Evolutionary conservation across 495 filamentous ascomycete genomes (phyloP), one percentile per base, ranked within the genome.

Genomic region (Elasticomyces elasticus): DNA sequence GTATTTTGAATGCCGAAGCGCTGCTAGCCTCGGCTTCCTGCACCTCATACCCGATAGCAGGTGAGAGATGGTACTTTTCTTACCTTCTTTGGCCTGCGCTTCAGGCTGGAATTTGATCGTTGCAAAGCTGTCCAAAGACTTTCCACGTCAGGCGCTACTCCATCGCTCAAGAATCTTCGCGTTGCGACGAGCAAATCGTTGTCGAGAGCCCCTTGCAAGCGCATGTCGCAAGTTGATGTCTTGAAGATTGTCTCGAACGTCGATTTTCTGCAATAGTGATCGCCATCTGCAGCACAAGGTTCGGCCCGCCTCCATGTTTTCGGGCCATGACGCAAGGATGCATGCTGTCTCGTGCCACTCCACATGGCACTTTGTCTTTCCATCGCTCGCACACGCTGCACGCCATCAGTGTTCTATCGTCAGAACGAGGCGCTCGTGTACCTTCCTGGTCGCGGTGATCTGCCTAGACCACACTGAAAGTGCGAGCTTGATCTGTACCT

Each of bases 101-200:
- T 87, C 33, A 95, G 66, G 55, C 82, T 86, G 0, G 89, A 94
- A 63, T 95, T 95, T 3, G 87, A 94, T 57, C 73, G 73, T 62
- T 87, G 86, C 59, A 95, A 86, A 48, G 73, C 72, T 13, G 88
- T 84, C 64, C 89, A 92, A 10, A 94, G 79, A 1, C 68, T 67
- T 0, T 78, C 65, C 0, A 83, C 74, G 2, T 84, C 82, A 15
- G 87, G 66, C 13, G 70, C 64, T 44, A 66, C 69, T 19, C 69
- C 72, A 52, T 72, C 68, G 19, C 76, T 72, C 19, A 57, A 31
- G 46, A 62, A 62, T 31, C 38, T 49, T 38, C 58, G 23, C 9
- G 45, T 46, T 13, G 50, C 50, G 20, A 54, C 38, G 5, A 50
- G 45, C 6, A 62, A 23, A 13, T 62, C 59, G 55, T 50, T 62